A percentile compares a stretch with the other conserved stretches of the same genome.
Evolutionary conservation across 2,329 filamentous ascomycete genomes (phyloP).

Genomic region (Gaeumannomyces sp.): DNA sequence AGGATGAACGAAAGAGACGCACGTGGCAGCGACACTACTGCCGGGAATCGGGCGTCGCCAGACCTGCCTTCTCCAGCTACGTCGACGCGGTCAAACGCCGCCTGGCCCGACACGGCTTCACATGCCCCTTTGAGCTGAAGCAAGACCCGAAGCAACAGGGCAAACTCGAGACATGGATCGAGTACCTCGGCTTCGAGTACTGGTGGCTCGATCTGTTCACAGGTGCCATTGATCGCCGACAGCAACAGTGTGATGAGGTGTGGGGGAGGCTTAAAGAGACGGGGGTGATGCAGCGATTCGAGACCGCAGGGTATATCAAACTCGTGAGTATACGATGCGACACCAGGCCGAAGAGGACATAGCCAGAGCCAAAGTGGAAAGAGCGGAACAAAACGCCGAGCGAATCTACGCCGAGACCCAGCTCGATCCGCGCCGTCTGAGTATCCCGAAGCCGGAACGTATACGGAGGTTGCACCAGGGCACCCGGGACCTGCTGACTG

Average conservation of each 20-base stretch:
- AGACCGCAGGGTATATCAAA: not conserved
- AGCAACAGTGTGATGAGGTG: not conserved
- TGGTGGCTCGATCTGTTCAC: conserved; percentile 5
- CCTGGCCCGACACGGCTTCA: conserved; percentile 2
- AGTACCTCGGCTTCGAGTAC: conserved; percentile 5
- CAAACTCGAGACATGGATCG: not conserved
- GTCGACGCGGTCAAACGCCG: conserved; percentile 1
- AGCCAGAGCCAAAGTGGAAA: not conserved
- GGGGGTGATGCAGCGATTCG: not conserved
- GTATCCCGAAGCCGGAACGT: not conserved
- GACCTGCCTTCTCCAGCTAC: not conserved
- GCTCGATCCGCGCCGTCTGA: not conserved
- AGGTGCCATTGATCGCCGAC: not conserved
- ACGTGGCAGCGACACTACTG: not conserved
- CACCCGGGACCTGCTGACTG: not conserved
- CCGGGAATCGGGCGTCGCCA: not conserved
- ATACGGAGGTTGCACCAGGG: not conserved
- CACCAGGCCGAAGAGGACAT: not conserved
- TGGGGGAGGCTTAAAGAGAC: not conserved
- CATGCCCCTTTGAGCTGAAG: not conserved
- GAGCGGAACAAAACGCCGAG: not conserved
- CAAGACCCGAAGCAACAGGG: not conserved
- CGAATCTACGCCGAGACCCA: not conserved
- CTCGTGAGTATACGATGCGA: not conserved
- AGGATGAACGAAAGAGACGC: not conserved